phyloP scores from a whole-genome alignment of 176 grass and related monocot genomes.

The Aegilops umbellulata region DNA sequence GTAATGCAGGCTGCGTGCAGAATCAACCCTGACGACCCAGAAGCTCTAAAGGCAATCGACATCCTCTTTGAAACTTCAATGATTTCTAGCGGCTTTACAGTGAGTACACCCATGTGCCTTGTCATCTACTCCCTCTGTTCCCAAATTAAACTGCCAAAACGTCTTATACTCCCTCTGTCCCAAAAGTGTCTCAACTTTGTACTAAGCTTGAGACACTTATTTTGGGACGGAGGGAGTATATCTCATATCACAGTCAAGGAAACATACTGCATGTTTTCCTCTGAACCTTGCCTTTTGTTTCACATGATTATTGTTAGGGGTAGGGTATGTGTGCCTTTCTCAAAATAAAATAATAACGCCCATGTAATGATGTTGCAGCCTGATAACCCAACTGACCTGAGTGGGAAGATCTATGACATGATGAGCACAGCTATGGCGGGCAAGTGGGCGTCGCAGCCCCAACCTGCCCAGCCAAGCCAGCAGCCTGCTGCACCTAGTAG shows the following conservation, averaged over 20 bases:
- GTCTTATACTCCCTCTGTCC: too few relatives aligned
- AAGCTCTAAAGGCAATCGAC: conserved; percentile 80
- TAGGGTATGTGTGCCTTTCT: too few relatives aligned
- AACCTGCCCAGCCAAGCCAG: conserved; percentile 1
- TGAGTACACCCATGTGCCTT: conserved; percentile 36
- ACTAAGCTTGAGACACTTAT: too few relatives aligned
- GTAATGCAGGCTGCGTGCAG: conserved; percentile 65
- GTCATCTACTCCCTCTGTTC: background rate
- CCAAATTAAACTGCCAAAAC: too few relatives aligned
- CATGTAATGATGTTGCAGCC: conserved; percentile 44
- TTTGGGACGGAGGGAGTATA: too few relatives aligned
- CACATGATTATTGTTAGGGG: background rate
- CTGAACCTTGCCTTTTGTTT: background rate
- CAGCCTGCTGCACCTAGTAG: background rate
- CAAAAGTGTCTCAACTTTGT: too few relatives aligned
- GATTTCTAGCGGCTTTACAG: conserved; percentile 93
- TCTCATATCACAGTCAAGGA: background rate
- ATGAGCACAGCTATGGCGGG: conserved; percentile 58
- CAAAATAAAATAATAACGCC: background rate
- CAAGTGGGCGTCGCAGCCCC: conserved; percentile 52
- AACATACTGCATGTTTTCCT: background rate
- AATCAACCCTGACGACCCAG: conserved; percentile 66
- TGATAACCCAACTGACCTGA: conserved; percentile 72
- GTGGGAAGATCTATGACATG: conserved; percentile 93
- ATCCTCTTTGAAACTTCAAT: conserved; percentile 92